Percentiles rank a stretch among this genome's conserved stretches.
These are phyloP conservation scores for Neurospora sp. DNA, from an alignment of 495 filamentous ascomycete species.

Conservation along the genomic window DNA sequence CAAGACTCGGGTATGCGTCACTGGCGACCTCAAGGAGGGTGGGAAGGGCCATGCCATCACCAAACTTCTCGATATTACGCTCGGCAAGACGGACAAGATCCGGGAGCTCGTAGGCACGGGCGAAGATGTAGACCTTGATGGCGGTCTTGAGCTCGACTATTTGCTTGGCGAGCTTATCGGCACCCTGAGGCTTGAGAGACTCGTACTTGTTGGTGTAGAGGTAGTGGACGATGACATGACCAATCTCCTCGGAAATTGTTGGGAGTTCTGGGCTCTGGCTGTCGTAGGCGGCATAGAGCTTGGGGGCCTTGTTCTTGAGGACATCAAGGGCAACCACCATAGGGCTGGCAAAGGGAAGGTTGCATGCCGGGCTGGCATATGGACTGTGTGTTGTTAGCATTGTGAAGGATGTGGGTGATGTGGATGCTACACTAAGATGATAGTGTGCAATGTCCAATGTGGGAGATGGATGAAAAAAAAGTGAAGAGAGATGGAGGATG, in stretches of 20 bases:
- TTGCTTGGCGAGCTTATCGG: constrained; percentile 14
- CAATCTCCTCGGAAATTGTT: constrained; percentile 20
- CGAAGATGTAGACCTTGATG: constrained; percentile 22
- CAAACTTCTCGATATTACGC: constrained; percentile 18
- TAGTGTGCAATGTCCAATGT: not conserved
- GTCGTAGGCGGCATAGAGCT: constrained; percentile 23
- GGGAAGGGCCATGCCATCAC: constrained; percentile 18
- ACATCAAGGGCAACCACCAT: constrained; percentile 20
- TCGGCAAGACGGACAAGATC: constrained; percentile 24
- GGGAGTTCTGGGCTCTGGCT: constrained; percentile 19
- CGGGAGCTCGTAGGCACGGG: constrained; percentile 22
- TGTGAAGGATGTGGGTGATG: not conserved
- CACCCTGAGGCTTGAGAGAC: constrained; percentile 19
- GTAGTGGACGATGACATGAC: constrained; percentile 26
- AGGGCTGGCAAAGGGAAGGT: constrained; percentile 23
- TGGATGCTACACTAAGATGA: not conserved
- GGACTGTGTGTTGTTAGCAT: constrained; percentile 14
- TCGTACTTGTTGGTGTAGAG: constrained; percentile 25
- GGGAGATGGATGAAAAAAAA: not conserved
- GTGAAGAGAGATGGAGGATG: not conserved
- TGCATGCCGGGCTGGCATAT: constrained; percentile 22
- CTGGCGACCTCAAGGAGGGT: constrained; percentile 21
- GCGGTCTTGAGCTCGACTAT: constrained; percentile 22
- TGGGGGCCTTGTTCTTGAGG: constrained; percentile 19
- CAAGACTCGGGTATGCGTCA: constrained; percentile 20